phyloP scores from a whole-genome alignment of 805 yeast species.

The Pichia exigua region DNA sequence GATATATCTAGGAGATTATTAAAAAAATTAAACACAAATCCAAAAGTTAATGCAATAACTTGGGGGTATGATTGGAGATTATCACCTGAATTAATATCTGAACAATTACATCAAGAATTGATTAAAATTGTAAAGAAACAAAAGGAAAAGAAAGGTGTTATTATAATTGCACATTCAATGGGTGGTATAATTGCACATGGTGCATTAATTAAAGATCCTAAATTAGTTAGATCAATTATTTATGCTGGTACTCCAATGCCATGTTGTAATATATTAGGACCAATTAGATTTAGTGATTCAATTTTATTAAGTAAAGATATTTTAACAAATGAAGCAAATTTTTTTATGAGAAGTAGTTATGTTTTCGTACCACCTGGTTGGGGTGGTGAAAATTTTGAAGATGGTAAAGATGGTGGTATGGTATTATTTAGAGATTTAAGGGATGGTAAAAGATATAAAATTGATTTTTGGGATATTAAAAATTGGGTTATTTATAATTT shows the following conservation, averaged over 20 bases:
- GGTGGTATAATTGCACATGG: slow-evolving; percentile 86
- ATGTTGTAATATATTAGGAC: slow-evolving; percentile 82
- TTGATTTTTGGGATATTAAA: slow-evolving; percentile 76
- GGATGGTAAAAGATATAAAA: slow-evolving; percentile 37
- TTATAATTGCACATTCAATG: slow-evolving; percentile 87
- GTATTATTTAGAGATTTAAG: slow-evolving; percentile 58
- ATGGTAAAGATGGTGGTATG: slow-evolving; percentile 36
- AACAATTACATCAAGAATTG: slow-evolving; percentile 44
- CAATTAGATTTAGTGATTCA: slow-evolving; percentile 73
- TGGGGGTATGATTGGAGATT: slow-evolving; percentile 96
- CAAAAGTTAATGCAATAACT: slow-evolving; percentile 54
- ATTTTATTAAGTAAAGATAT: slow-evolving; percentile 68
- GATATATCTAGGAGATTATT: slow-evolving; percentile 64
- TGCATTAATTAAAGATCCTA: slow-evolving; percentile 61
- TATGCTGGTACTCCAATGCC: slow-evolving; percentile 82
- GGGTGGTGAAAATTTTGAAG: slow-evolving; percentile 9
- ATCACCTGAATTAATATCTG: slow-evolving; percentile 48
- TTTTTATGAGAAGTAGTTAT: slow-evolving; percentile 82
- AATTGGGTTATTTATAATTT: slow-evolving; percentile 72
- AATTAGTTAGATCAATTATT: slow-evolving; percentile 62
- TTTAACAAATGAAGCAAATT: slow-evolving; percentile 72
- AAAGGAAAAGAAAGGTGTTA: slow-evolving; percentile 42
- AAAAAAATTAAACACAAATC: slow-evolving; percentile 43
- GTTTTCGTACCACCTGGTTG: slow-evolving; percentile 70
- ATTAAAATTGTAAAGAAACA: slow-evolving; percentile 33